phyloP scores from a whole-genome alignment of 768 basidiomycete species.

The Austroboletus festivus region DNA sequence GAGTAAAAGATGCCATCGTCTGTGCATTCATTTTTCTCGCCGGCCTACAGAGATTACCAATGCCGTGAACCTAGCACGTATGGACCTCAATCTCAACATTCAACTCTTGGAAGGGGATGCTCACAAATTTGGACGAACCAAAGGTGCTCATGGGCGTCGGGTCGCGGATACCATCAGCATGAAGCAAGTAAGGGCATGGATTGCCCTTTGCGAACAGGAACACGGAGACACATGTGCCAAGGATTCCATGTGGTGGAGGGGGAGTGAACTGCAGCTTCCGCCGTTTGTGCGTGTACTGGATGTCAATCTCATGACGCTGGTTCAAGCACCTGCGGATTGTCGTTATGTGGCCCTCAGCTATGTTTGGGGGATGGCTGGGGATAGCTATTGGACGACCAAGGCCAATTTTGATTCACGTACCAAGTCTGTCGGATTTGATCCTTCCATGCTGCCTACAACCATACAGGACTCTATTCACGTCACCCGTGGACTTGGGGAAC shows the following conservation, averaged over 20 bases:
- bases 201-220: neutral
- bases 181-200: neutral
- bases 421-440: slow-evolving; percentile 1
- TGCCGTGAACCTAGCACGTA: neutral
- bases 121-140: neutral
- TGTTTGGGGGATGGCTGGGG: slow-evolving; percentile 11
- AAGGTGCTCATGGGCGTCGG: neutral
- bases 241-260: slow-evolving; percentile 9
- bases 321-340: neutral
- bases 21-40: neutral
- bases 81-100: neutral
- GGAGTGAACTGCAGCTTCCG: slow-evolving; percentile 3
- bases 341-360: slow-evolving; percentile 18
- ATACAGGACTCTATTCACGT: slow-evolving; percentile 21
- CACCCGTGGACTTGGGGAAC: slow-evolving; percentile 16
- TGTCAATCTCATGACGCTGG: slow-evolving; percentile 11
- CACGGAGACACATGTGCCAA: neutral
- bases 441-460: slow-evolving; percentile 11
- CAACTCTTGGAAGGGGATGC: neutral
- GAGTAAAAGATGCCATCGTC: neutral
- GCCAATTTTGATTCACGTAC: neutral
- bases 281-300: slow-evolving; percentile 14
- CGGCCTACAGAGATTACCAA: neutral
- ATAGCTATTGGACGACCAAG: slow-evolving; percentile 6
- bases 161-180: neutral